phyloP scores from a whole-genome alignment of 306 rosid species.

The Phaseolus lunatus region DNA sequence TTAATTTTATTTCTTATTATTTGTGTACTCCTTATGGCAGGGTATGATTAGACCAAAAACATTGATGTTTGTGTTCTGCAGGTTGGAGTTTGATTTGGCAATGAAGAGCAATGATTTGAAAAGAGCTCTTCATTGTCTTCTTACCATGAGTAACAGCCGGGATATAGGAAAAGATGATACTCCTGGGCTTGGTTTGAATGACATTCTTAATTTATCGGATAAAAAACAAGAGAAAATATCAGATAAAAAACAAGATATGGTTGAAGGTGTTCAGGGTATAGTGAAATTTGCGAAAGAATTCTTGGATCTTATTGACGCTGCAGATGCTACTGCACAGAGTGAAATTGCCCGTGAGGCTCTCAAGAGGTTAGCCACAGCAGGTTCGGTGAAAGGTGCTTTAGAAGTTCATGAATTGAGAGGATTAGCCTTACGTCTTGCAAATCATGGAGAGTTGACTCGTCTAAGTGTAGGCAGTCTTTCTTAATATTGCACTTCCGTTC shows the following conservation, averaged over 20 bases:
- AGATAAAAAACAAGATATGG: conserved; percentile 74
- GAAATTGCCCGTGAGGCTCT: conserved; percentile 99
- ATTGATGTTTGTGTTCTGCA: conserved; percentile 45
- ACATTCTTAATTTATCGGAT: conserved; percentile 87
- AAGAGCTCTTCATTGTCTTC: conserved; percentile 99
- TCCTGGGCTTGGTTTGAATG: conserved; percentile 86
- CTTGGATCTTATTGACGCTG: conserved; percentile 97
- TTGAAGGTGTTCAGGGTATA: conserved; percentile 94
- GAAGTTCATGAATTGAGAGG: conserved; percentile 95
- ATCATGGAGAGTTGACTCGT: conserved; percentile 95
- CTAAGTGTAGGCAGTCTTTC: conserved; percentile 71
- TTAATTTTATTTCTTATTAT: conserved; percentile 26
- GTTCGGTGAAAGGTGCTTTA: conserved; percentile 91
- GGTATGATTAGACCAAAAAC: conserved; percentile 29
- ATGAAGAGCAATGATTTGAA: conserved; percentile 95
- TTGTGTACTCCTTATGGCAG: conserved; percentile 28
- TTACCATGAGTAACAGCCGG: conserved; percentile 99
- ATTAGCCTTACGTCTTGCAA: conserved; percentile 88
- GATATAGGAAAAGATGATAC: conserved; percentile 80
- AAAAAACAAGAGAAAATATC: conserved; percentile 71
- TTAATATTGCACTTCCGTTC: conserved; percentile 37
- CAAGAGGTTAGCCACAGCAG: conserved; percentile 95
- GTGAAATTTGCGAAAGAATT: conserved; percentile 94
- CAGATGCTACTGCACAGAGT: conserved; percentile 98
- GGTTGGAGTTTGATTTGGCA: conserved; percentile 98